phyloP scores from a whole-genome alignment of 345 rosid genomes.

The Zanthoxylum bungeanum region DNA sequence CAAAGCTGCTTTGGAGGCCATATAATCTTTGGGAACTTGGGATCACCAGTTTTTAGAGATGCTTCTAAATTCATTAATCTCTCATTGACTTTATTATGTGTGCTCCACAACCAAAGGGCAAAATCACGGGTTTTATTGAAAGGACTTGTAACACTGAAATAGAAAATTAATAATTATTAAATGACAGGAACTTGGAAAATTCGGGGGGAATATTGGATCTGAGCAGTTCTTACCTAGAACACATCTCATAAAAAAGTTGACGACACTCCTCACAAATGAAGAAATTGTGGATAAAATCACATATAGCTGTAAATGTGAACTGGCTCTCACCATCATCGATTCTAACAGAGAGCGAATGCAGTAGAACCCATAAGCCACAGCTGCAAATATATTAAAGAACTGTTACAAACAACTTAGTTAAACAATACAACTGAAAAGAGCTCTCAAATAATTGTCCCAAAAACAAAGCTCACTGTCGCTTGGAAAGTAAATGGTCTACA shows the following conservation, averaged over 20 bases:
- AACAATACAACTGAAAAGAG: not conserved
- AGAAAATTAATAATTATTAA: slow-evolving; percentile 18
- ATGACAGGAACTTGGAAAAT: not conserved
- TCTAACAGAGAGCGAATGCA: slow-evolving; percentile 93
- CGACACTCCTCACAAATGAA: slow-evolving; percentile 97
- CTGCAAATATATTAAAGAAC: slow-evolving; percentile 38
- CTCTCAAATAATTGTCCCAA: not conserved
- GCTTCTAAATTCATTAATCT: slow-evolving; percentile 81
- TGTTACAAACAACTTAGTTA: not conserved
- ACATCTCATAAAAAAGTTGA: slow-evolving; percentile 80
- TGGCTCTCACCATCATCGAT: slow-evolving; percentile 88
- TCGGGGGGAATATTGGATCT: not conserved
- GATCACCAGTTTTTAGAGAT: slow-evolving; percentile 76
- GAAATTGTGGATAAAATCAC: slow-evolving; percentile 88
- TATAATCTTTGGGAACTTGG: slow-evolving; percentile 78
- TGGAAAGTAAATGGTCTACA: not conserved
- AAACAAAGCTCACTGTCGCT: not conserved
- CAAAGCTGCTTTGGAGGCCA: slow-evolving; percentile 97
- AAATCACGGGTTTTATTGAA: slow-evolving; percentile 70
- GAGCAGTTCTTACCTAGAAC: slow-evolving; percentile 64
- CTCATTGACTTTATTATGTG: slow-evolving; percentile 85
- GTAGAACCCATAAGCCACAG: slow-evolving; percentile 93
- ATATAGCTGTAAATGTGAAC: slow-evolving; percentile 65
- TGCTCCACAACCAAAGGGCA: slow-evolving; percentile 87
- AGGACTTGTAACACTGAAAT: slow-evolving; percentile 62